Percentiles rank a stretch among this genome's conserved stretches.
Evolutionary conservation across 2,329 filamentous ascomycete genomes (phyloP).

Genomic region (Neonectria neomacrospora): DNA sequence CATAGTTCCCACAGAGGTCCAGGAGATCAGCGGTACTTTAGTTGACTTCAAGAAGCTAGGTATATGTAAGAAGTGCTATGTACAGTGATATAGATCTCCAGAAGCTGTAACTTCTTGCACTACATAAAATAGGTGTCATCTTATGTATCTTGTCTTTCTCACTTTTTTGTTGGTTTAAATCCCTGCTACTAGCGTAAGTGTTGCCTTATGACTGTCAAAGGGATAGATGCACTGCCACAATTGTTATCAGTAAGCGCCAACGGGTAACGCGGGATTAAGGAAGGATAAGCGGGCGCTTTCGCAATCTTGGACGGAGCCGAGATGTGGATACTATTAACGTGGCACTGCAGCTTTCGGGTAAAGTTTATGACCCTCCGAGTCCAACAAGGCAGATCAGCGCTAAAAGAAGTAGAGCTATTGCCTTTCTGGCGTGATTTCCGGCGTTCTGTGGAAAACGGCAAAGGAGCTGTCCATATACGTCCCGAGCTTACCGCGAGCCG

Average conservation of each 20-base stretch:
- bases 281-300: constrained; percentile 13
- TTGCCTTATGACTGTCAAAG: too few relatives aligned
- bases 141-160: too few relatives aligned
- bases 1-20: too few relatives aligned
- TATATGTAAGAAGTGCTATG: too few relatives aligned
- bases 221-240: constrained; percentile 21
- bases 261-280: constrained; percentile 20
- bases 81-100: too few relatives aligned
- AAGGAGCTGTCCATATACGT: constrained; percentile 10
- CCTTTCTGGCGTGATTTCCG: constrained; percentile 18
- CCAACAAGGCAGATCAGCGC: constrained; percentile 9
- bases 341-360: constrained; percentile 9
- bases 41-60: too few relatives aligned
- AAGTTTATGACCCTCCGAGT: constrained; percentile 18
- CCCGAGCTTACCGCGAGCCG: constrained; percentile 7
- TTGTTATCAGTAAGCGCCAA: constrained; percentile 13
- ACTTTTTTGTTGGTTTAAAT: too few relatives aligned
- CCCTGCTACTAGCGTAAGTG: too few relatives aligned
- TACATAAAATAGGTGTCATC: too few relatives aligned
- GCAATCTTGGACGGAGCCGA: constrained; percentile 20
- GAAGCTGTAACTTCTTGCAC: too few relatives aligned
- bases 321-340: constrained; percentile 25
- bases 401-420: constrained; percentile 8
- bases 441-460: constrained; percentile 12
- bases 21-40: too few relatives aligned